These are phyloP conservation scores for Linnemannia schmuckeri DNA, from an alignment of 192 early-diverging fungal genomes.

Conservation along the genomic window DNA sequence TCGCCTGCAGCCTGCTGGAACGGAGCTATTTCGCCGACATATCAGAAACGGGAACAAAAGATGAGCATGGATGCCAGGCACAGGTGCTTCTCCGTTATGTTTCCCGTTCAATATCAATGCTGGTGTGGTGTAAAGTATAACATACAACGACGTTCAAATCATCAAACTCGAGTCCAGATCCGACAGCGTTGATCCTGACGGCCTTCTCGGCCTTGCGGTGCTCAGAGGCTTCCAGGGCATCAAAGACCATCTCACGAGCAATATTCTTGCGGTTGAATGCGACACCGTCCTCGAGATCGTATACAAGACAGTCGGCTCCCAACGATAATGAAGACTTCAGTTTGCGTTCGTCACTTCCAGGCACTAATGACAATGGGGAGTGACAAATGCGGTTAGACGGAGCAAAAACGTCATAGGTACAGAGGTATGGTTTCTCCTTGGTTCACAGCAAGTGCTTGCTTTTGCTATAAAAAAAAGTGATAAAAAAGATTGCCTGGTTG, in stretches of 20 bases:
- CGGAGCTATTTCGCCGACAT: constrained; percentile 63
- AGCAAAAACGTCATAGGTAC: background rate
- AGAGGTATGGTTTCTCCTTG: too few relatives aligned
- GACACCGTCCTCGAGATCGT: constrained; percentile 96
- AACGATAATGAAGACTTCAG: constrained; percentile 79
- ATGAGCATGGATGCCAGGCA: background rate
- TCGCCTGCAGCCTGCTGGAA: constrained; percentile 71
- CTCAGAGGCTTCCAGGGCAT: constrained; percentile 78
- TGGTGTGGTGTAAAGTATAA: constrained; percentile 20
- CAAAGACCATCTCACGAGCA: constrained; percentile 78
- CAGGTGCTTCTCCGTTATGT: background rate
- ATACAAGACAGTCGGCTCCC: constrained; percentile 86
- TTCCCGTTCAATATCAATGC: background rate
- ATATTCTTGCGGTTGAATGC: constrained; percentile 83
- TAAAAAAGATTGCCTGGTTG: too few relatives aligned
- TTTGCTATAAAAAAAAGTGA: background rate
- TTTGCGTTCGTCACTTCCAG: constrained; percentile 91
- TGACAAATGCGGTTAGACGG: background rate
- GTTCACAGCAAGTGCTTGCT: background rate
- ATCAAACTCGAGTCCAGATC: constrained; percentile 80
- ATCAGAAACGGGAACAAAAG: background rate
- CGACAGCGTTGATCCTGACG: constrained; percentile 91
- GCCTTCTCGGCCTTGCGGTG: constrained; percentile 82
- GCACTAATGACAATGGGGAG: constrained; percentile 61
- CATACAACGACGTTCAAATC: constrained; percentile 85